A percentile compares a stretch with the other conserved stretches of the same genome.
Conservation (phyloP, 169 alveolate genomes). For the Cryptosporidium xiaoi region DNA sequence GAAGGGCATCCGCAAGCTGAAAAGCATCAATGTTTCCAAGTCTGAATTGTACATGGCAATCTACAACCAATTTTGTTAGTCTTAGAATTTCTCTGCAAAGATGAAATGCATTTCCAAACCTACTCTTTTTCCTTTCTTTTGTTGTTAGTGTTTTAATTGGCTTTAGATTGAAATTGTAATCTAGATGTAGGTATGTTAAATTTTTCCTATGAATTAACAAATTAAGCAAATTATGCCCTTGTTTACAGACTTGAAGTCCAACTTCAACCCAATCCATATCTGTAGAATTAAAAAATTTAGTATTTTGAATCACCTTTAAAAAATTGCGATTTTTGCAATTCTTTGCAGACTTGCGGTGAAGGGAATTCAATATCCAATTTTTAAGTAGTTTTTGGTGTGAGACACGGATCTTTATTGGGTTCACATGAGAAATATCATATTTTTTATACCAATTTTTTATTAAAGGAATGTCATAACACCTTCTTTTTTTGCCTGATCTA, state of each 20-base stretch:
- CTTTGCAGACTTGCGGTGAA: conserved; percentile 95
- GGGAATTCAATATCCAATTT: conserved; percentile 96
- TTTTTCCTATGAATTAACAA: conserved; percentile 98
- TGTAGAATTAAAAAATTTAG: conserved; percentile 98
- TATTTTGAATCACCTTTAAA: conserved; percentile 94
- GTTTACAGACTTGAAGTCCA: conserved; percentile 98
- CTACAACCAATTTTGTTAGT: conserved; percentile 97
- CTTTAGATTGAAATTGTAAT: conserved; percentile 98
- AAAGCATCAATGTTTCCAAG: conserved; percentile 99
- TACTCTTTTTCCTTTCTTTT: conserved; percentile 99
- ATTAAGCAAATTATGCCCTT: conserved; percentile 99
- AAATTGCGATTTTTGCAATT: conserved; percentile 93
- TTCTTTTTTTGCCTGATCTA: conserved; percentile 95
- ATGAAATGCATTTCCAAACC: conserved; percentile 99
- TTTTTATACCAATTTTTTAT: conserved; percentile 98
- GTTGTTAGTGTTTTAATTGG: conserved; percentile 99
- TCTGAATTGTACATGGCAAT: conserved; percentile 98
- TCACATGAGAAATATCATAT: conserved; percentile 93
- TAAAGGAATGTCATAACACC: conserved; percentile 96
- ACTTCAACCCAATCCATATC: conserved; percentile 99
- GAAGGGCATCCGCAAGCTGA: conserved; percentile 99
- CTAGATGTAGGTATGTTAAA: conserved; percentile 98
- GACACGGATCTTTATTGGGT: conserved; percentile 99
- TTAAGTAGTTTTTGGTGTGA: conserved; percentile 97
- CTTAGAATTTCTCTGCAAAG: conserved; percentile 99